Conservation (phyloP, 805 yeast species). For the Yamadazyma akitaensis region DNA sequence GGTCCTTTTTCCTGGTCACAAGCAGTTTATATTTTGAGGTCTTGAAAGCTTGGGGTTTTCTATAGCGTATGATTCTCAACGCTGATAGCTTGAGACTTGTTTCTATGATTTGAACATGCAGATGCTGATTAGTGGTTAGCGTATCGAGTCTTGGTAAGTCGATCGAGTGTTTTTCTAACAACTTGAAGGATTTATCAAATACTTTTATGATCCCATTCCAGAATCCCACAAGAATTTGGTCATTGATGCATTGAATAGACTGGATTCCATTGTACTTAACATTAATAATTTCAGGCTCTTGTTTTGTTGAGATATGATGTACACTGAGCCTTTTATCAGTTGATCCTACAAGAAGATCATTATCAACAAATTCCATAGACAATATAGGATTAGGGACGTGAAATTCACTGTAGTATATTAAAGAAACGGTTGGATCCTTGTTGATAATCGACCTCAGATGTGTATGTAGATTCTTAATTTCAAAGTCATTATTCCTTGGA, state of each 20-base stretch:
- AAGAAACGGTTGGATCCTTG: conserved; percentile 20
- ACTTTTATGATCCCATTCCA: conserved; percentile 50
- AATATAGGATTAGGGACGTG: conserved; percentile 58
- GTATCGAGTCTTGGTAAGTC: conserved; percentile 11
- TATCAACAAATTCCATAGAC: conserved; percentile 32
- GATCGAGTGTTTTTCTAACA: conserved; percentile 11
- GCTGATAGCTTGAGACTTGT: conserved; percentile 2
- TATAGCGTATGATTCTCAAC: background rate
- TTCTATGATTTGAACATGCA: conserved; percentile 1
- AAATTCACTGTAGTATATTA: conserved; percentile 21
- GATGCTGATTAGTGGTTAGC: conserved; percentile 2
- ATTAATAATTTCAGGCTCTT: conserved; percentile 4
- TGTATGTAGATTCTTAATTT: background rate
- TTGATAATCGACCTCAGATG: conserved; percentile 19
- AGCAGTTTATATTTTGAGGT: conserved; percentile 7
- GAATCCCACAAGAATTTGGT: conserved; percentile 34
- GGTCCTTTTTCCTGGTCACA: background rate
- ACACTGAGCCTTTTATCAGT: conserved; percentile 38
- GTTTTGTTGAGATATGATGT: conserved; percentile 1
- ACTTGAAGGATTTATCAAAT: conserved; percentile 8
- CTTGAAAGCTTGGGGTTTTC: no score
- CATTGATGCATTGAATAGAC: conserved; percentile 21
- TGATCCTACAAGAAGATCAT: conserved; percentile 42
- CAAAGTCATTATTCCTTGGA: background rate
- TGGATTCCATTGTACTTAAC: conserved; percentile 21